Evolutionary conservation across 2,329 filamentous ascomycete genomes (phyloP), one percentile per base, ranked within the genome.

Genomic region (Microcyclospora pomicola): DNA sequence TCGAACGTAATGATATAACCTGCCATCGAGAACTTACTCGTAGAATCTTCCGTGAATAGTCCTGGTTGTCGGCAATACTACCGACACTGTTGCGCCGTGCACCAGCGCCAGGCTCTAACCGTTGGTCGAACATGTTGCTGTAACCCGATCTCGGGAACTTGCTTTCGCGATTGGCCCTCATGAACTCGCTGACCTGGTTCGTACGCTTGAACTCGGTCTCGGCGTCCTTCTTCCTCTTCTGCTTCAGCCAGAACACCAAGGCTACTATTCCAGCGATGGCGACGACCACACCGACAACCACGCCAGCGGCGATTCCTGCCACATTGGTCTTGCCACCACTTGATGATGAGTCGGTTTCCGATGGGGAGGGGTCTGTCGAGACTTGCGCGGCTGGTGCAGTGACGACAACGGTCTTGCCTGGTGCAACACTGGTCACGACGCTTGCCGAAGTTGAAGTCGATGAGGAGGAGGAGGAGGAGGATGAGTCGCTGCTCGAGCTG

Each of bases 21-120:
- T 83, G 82, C 65, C 88, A 77, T 45, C 7, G 19, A 5, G 19
- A 24, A 44, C 74, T 49, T 72, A 93, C 88, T 77, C 92, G 83
- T 56, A 96, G 73, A 62, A 96, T 95, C 65, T 83, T 82, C 65
- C 88, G 77, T 45, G 88, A 95, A 66, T 94, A 96, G 61, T 96
- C 88, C 63, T 93, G 78, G 63, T 95, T 92, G 60, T 96, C 88
- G 37, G 87, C 88, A 60, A 96, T 95, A 62, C 87, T 95, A 50
- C 88, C 88, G 54, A 91, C 84, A 63, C 88, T 95, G 33, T 50
- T 47, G 33, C 47, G 31, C 38, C 43, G 38, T 24, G 15, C 19
- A 12, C 24, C 44, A 13, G 86, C 74, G 40, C 71, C 78, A 6
- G 86, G 85, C 48, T 96, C 88, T 40, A 95, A 75, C 39, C 88